Conservation (phyloP, 1,284 basidiomycete species). For the Malassezia arunalokei region DNA sequence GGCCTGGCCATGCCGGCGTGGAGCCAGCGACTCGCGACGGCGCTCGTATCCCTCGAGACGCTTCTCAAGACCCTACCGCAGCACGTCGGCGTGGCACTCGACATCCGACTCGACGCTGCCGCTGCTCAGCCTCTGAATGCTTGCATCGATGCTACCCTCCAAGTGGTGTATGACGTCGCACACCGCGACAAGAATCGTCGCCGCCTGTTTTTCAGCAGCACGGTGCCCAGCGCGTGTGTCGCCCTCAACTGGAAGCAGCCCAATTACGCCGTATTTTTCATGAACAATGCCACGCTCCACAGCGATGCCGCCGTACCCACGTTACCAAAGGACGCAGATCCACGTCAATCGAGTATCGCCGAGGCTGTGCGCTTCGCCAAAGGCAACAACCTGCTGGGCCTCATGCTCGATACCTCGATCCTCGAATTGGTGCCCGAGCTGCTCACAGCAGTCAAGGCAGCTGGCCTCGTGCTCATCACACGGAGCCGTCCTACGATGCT, state of each 20-base stretch:
- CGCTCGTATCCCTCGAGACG: conserved; percentile 27
- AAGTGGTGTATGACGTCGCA: conserved; percentile 40
- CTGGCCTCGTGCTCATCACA: conserved; percentile 37
- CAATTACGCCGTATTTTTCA: conserved; percentile 91
- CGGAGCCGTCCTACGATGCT: conserved; percentile 16
- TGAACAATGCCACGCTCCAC: conserved; percentile 54
- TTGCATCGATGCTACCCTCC: conserved; percentile 42
- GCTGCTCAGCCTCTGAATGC: conserved; percentile 38
- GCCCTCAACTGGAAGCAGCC: conserved; percentile 98
- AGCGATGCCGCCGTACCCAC: conserved; percentile 26
- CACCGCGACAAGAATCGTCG: conserved; percentile 30
- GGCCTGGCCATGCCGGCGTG: conserved; percentile 24
- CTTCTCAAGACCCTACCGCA: conserved; percentile 23
- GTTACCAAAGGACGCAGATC: conserved; percentile 50
- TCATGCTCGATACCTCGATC: conserved; percentile 78
- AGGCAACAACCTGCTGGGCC: conserved; percentile 80
- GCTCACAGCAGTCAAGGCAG: conserved; percentile 37
- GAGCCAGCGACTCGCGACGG: conserved; percentile 21
- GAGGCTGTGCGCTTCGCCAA: conserved; percentile 90
- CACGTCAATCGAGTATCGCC: conserved; percentile 60
- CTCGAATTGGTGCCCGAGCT: conserved; percentile 48
- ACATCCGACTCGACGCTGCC: conserved; percentile 23
- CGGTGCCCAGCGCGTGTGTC: conserved; percentile 48
- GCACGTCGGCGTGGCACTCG: conserved; percentile 32
- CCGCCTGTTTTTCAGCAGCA: conserved; percentile 38